Conservation (phyloP, 768 basidiomycete species). For the Tylopilus cervinicoccineus region DNA sequence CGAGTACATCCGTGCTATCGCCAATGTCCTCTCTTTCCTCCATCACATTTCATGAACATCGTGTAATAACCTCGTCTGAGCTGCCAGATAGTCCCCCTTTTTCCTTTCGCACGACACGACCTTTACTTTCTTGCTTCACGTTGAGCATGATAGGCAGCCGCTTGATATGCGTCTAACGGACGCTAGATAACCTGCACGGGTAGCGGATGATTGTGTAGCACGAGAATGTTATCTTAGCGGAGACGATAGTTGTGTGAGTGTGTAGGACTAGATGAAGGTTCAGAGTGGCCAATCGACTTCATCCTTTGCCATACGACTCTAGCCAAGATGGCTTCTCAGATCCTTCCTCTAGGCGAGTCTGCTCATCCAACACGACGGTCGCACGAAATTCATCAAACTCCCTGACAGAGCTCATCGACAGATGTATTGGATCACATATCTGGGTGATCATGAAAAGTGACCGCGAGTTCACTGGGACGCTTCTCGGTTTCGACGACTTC, state of each 20-base stretch:
- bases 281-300: neutral
- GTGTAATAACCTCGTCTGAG: constrained; percentile 13
- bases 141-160: constrained; percentile 20
- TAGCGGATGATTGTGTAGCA: constrained; percentile 18
- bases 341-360: constrained; percentile 78
- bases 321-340: constrained; percentile 80
- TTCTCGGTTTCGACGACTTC: constrained; percentile 97
- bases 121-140: constrained; percentile 19
- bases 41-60: constrained; percentile 20
- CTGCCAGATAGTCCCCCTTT: constrained; percentile 10
- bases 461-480: constrained; percentile 91
- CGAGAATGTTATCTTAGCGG: constrained; percentile 20
- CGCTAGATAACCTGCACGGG: constrained; percentile 21
- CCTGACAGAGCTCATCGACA: constrained; percentile 83
- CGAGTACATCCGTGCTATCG: neutral
- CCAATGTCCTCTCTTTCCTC: constrained; percentile 8
- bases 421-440: constrained; percentile 94
- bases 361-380: neutral
- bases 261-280: too few relatives aligned
- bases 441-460: constrained; percentile 99
- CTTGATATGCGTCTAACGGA: constrained; percentile 32
- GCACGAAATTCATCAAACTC: neutral
- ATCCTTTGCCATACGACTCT: constrained; percentile 4
- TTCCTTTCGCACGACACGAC: constrained; percentile 9
- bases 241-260: constrained; percentile 15